Percentiles rank a stretch among this genome's conserved stretches.
These are phyloP conservation scores for Bretziella fagacearum DNA, from an alignment of 2,329 filamentous ascomycete genomes.

Conservation along the genomic window DNA sequence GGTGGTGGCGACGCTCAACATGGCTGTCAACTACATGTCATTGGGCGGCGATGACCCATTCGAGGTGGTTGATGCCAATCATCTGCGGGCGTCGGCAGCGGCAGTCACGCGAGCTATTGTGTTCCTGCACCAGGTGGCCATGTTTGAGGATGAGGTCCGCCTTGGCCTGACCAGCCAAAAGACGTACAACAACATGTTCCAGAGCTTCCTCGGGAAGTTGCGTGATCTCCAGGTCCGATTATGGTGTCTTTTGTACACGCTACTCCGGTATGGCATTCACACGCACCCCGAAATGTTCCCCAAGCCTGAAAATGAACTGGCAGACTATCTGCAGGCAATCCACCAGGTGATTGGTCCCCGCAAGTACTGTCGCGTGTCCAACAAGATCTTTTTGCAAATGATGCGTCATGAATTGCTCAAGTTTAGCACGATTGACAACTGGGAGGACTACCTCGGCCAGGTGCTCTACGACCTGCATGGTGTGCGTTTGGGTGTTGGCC, in stretches of 20 bases:
- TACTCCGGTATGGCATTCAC: constrained; percentile 49
- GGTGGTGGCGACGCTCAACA: constrained; percentile 51
- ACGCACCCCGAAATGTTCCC: constrained; percentile 45
- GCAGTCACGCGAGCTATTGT: constrained; percentile 55
- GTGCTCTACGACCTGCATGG: constrained; percentile 72
- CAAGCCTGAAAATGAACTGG: constrained; percentile 51
- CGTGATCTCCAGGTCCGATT: constrained; percentile 74
- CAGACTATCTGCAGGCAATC: constrained; percentile 63
- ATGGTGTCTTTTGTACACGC: constrained; percentile 73
- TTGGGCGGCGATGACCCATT: constrained; percentile 27
- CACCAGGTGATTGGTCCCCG: constrained; percentile 74
- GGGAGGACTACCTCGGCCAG: constrained; percentile 74
- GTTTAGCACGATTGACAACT: constrained; percentile 59
- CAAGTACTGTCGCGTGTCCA: constrained; percentile 67
- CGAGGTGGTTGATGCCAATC: constrained; percentile 67
- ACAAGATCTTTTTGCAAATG: constrained; percentile 77
- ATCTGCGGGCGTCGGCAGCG: constrained; percentile 55
- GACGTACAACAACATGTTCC: constrained; percentile 37
- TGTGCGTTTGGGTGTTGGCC: constrained; percentile 53
- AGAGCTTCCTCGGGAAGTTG: constrained; percentile 44
- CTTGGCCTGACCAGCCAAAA: constrained; percentile 53
- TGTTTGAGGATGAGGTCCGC: constrained; percentile 74
- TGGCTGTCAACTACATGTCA: constrained; percentile 44
- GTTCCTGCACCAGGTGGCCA: constrained; percentile 59
- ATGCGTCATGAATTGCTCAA: constrained; percentile 72